phyloP scores from a whole-genome alignment of 1,139 yeast genomes.

The Diutina scorzettiae region DNA sequence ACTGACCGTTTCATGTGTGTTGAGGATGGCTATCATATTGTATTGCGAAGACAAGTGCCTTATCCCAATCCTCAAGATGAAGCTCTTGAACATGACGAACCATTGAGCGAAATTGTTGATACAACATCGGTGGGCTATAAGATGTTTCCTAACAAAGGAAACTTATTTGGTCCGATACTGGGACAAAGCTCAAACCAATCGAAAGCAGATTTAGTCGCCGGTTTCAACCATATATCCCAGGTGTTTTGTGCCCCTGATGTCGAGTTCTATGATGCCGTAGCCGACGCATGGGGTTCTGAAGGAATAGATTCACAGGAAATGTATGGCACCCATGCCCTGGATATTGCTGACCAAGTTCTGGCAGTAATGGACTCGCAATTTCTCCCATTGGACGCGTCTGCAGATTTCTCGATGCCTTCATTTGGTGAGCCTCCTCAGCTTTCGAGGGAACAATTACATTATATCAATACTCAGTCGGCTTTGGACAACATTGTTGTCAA shows the following conservation, averaged over 20 bases:
- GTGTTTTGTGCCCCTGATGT: neutral
- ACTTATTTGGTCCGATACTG: neutral
- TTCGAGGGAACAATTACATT: conserved; percentile 10
- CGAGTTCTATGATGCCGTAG: neutral
- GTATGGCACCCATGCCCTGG: conserved; percentile 6
- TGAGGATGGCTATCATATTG: conserved; percentile 16
- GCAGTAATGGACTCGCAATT: conserved; percentile 10
- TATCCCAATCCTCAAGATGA: conserved; percentile 1
- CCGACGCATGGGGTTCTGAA: neutral
- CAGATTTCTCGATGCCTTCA: neutral
- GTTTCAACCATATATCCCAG: neutral
- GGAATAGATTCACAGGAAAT: too few species aligned
- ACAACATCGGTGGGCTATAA: too few species aligned
- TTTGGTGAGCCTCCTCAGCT: too few species aligned
- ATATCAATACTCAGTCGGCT: neutral
- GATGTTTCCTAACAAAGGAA: neutral
- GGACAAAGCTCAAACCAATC: neutral
- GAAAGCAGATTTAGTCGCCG: neutral
- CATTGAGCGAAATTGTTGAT: too few species aligned
- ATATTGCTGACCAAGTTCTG: conserved; percentile 10
- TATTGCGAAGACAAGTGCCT: neutral
- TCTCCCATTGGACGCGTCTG: neutral
- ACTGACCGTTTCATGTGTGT: conserved; percentile 30
- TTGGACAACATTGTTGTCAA: neutral
- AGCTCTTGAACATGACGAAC: neutral